phyloP scores from a whole-genome alignment of 805 yeast species.

The Komagataella phaffii region DNA sequence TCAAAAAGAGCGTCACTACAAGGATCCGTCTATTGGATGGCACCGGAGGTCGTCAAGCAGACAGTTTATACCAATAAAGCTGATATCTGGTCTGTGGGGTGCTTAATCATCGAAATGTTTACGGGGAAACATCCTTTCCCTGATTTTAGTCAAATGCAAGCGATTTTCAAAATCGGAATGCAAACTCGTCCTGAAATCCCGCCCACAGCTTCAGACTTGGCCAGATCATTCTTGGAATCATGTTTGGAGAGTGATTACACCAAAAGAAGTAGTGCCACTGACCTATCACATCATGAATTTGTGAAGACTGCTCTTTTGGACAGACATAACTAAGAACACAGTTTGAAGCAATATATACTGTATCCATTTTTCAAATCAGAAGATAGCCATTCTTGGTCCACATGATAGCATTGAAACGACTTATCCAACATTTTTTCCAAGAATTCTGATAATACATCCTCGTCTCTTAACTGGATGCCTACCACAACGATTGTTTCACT shows the following conservation, averaged over 20 bases:
- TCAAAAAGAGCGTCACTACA: conserved; percentile 72
- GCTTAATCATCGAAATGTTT: conserved; percentile 87
- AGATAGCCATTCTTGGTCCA: conserved; percentile 19
- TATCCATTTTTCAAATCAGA: conserved; percentile 26
- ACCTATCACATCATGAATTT: conserved; percentile 54
- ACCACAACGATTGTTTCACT: conserved; percentile 22
- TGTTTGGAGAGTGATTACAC: conserved; percentile 69
- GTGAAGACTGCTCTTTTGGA: conserved; percentile 22
- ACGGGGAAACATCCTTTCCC: conserved; percentile 97
- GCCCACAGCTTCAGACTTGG: conserved; percentile 51
- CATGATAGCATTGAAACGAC: conserved; percentile 20
- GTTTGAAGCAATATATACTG: conserved; percentile 25
- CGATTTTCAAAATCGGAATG: conserved; percentile 87
- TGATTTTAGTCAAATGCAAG: conserved; percentile 91
- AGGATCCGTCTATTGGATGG: conserved; percentile 98
- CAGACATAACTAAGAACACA: background rate
- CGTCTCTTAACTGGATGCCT: conserved; percentile 42
- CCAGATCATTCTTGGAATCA: conserved; percentile 46
- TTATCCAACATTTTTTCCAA: conserved; percentile 17
- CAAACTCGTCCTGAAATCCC: conserved; percentile 75
- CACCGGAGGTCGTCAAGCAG: conserved; percentile 96
- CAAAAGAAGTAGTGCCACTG: conserved; percentile 62
- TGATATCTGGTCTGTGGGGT: conserved; percentile 96
- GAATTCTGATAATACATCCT: conserved; percentile 33
- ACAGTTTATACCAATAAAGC: conserved; percentile 84